These are phyloP conservation scores for Heteromeles arbutifolia DNA, from an alignment of 306 rosid species.

Conservation along the genomic window DNA sequence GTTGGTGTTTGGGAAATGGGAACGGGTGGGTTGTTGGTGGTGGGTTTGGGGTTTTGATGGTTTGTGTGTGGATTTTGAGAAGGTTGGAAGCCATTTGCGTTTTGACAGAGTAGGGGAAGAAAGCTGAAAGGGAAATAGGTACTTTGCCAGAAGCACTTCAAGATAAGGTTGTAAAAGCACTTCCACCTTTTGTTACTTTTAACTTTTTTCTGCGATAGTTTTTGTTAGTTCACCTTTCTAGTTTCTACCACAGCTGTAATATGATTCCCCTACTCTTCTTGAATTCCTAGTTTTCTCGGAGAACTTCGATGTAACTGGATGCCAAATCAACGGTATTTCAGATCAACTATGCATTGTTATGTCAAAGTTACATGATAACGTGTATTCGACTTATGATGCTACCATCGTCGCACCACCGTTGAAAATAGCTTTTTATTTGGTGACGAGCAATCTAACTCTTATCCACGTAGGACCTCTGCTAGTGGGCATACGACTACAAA, in stretches of 20 bases:
- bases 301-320: neutral
- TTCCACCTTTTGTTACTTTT: neutral
- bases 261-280: too few species aligned
- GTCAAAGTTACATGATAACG: too few species aligned
- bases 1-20: constrained; percentile 19
- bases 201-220: neutral
- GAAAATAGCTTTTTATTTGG: neutral
- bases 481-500: too few species aligned
- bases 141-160: neutral
- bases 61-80: constrained; percentile 26
- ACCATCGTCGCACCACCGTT: neutral
- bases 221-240: neutral
- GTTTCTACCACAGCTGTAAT: too few species aligned
- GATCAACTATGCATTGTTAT: too few species aligned
- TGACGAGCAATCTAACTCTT: too few species aligned
- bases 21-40: constrained; percentile 19
- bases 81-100: constrained; percentile 52
- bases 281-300: neutral
- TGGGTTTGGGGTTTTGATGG: constrained; percentile 26
- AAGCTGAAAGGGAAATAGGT: constrained; percentile 10
- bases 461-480: too few species aligned
- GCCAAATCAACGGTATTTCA: too few species aligned
- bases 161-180: constrained; percentile 30
- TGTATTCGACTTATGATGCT: too few species aligned
- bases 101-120: neutral